phyloP scores from a whole-genome alignment of 2,329 filamentous ascomycete species.

The Eurotiales sp. region DNA sequence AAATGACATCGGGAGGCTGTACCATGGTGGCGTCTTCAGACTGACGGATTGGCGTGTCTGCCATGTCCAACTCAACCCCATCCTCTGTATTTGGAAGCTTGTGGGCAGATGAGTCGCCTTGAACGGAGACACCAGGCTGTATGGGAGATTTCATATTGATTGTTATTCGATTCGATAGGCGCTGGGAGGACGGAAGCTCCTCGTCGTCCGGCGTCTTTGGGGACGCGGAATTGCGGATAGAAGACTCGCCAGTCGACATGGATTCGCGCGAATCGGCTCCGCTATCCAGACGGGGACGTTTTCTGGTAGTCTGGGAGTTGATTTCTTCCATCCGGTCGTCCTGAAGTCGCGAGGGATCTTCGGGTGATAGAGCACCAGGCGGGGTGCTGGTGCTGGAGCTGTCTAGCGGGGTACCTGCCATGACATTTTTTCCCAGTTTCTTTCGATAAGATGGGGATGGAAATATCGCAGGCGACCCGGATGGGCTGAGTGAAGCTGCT shows the following conservation, averaged over 20 bases:
- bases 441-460: conserved; percentile 8
- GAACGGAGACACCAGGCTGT: neutral
- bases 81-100: conserved; percentile 15
- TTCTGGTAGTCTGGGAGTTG: conserved; percentile 37
- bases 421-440: conserved; percentile 36
- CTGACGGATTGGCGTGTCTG: conserved; percentile 11
- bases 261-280: conserved; percentile 34
- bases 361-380: conserved; percentile 31
- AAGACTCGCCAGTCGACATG: conserved; percentile 25
- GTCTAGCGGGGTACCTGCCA: conserved; percentile 45
- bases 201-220: conserved; percentile 19
- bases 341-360: conserved; percentile 25
- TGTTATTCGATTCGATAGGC: conserved; percentile 43
- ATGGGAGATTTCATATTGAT: conserved; percentile 45
- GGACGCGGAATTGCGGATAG: conserved; percentile 27
- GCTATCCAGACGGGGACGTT: conserved; percentile 47
- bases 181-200: conserved; percentile 27
- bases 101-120: neutral
- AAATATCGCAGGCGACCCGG: neutral
- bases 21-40: conserved; percentile 17
- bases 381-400: conserved; percentile 43
- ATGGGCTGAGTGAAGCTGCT: neutral
- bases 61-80: conserved; percentile 15
- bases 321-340: conserved; percentile 40
- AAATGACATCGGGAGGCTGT: conserved; percentile 30